These are phyloP conservation scores for Epichloe gansuensis DNA, from an alignment of 2,329 filamentous ascomycete species.

Conservation along the genomic window DNA sequence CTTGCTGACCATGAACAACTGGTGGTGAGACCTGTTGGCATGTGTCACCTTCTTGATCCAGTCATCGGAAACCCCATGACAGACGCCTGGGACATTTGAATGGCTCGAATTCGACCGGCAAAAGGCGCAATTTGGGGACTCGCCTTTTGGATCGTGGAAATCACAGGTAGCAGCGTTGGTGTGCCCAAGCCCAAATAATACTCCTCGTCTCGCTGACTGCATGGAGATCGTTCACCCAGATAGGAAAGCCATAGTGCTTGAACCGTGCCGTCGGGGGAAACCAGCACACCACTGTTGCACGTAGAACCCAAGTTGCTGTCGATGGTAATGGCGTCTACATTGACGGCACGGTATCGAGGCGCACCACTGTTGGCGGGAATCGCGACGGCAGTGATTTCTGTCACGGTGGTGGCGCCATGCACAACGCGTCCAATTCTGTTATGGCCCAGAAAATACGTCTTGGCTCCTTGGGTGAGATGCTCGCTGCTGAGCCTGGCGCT, in stretches of 20 bases:
- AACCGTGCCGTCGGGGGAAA: constrained; percentile 80
- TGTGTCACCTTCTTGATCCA: constrained; percentile 87
- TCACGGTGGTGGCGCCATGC: constrained; percentile 86
- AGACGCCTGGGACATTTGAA: constrained; percentile 92
- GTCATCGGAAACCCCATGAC: constrained; percentile 96
- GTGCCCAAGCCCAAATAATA: constrained; percentile 91
- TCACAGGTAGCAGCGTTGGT: constrained; percentile 77
- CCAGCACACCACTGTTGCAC: constrained; percentile 86
- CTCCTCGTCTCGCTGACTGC: constrained; percentile 79
- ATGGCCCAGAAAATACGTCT: constrained; percentile 96
- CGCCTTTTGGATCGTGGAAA: constrained; percentile 73
- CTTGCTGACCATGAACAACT: constrained; percentile 97
- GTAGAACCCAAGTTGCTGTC: constrained; percentile 85
- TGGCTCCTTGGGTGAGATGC: constrained; percentile 81
- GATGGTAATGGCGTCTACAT: constrained; percentile 92
- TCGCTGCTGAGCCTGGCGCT: constrained; percentile 73
- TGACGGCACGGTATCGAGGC: constrained; percentile 86
- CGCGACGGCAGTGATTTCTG: constrained; percentile 91
- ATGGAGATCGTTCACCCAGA: constrained; percentile 72
- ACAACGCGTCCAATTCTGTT: constrained; percentile 92
- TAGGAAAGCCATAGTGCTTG: constrained; percentile 96
- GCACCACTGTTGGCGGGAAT: constrained; percentile 90
- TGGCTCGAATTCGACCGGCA: constrained; percentile 92
- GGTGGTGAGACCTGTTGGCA: constrained; percentile 84
- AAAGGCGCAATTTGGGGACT: constrained; percentile 69